Percentiles rank a stretch among this genome's conserved stretches.
Evolutionary conservation across 257 asterid genomes (phyloP).

Genomic region (Leptodermis oblonga): DNA sequence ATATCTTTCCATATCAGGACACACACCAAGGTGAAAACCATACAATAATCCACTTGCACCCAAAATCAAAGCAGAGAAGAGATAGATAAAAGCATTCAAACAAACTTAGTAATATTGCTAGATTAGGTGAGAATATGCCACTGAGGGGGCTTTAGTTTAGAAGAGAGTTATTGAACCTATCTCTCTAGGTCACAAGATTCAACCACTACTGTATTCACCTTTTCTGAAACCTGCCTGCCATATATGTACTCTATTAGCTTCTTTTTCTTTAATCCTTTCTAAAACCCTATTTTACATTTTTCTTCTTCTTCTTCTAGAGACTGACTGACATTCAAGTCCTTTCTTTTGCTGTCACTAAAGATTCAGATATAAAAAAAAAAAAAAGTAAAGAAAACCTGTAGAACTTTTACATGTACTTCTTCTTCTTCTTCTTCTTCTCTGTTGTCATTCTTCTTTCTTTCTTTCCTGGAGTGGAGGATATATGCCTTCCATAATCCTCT

Average conservation of each 20-base stretch:
- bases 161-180: constrained; percentile 7
- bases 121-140: constrained; percentile 6
- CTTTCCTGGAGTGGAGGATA: constrained; percentile 33
- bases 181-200: constrained; percentile 16
- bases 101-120: background rate
- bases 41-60: too few relatives aligned
- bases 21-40: too few relatives aligned
- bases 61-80: too few relatives aligned
- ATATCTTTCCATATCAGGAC: too few relatives aligned
- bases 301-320: background rate
- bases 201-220: constrained; percentile 17
- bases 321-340: constrained; percentile 11
- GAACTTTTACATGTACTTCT: constrained; percentile 34
- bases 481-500: constrained; percentile 25
- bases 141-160: background rate
- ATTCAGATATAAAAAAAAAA: constrained; percentile 9
- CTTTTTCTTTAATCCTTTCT: constrained; percentile 4
- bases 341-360: constrained; percentile 18
- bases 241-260: constrained; percentile 1
- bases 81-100: background rate
- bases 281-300: constrained; percentile 32
- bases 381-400: constrained; percentile 14
- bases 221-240: constrained; percentile 11
- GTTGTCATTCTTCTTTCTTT: constrained; percentile 30
- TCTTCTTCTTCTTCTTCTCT: too few relatives aligned